These are phyloP conservation scores for Cladophialophora yegresii DNA, from an alignment of 2,329 filamentous ascomycete genomes.

Conservation along the genomic window DNA sequence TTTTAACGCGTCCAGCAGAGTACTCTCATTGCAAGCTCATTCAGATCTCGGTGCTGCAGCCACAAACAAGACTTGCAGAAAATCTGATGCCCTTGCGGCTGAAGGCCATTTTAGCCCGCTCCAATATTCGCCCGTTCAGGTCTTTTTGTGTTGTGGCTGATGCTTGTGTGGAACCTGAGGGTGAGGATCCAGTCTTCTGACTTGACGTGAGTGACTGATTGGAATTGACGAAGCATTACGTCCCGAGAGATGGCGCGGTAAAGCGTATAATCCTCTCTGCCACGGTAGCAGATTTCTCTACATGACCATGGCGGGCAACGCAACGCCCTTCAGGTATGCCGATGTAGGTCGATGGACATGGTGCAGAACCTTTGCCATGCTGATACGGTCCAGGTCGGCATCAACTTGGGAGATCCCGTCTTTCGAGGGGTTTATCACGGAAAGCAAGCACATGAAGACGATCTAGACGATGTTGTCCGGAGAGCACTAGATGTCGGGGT, in stretches of 20 bases:
- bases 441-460: slow-evolving; percentile 59
- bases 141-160: slow-evolving; percentile 9
- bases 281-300: slow-evolving; percentile 1
- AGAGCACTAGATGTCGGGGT: slow-evolving; percentile 78
- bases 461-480: slow-evolving; percentile 65
- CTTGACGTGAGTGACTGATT: background rate
- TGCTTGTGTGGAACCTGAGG: background rate
- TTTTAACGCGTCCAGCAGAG: background rate
- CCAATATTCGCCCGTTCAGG: slow-evolving; percentile 2
- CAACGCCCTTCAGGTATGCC: slow-evolving; percentile 46
- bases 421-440: slow-evolving; percentile 84
- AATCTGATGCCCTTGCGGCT: slow-evolving; percentile 21
- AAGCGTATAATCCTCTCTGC: background rate
- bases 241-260: slow-evolving; percentile 16
- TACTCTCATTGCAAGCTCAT: background rate
- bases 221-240: background rate
- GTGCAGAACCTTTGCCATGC: background rate
- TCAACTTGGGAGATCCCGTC: slow-evolving; percentile 92
- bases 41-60: slow-evolving; percentile 6
- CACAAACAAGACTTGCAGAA: background rate
- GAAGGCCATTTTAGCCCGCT: slow-evolving; percentile 6
- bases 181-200: slow-evolving; percentile 1
- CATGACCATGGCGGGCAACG: slow-evolving; percentile 42
- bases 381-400: slow-evolving; percentile 65
- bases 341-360: slow-evolving; percentile 44